These are phyloP conservation scores for Fusarium clavum DNA, from an alignment of 2,329 filamentous ascomycete genomes.

Conservation along the genomic window DNA sequence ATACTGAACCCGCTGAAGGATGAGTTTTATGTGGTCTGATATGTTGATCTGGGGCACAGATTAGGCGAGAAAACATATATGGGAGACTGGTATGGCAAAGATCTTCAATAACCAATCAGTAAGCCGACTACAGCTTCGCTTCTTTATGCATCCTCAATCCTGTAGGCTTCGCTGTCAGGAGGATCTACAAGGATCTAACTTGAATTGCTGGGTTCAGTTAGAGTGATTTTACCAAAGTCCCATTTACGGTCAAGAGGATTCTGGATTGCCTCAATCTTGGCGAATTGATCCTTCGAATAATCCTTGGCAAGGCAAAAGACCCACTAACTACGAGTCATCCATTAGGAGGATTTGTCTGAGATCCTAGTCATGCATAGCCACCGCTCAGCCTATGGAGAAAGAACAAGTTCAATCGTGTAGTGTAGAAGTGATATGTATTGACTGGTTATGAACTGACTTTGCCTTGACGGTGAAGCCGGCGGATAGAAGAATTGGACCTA, in stretches of 20 bases:
- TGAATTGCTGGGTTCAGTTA: not conserved
- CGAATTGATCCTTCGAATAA: not conserved
- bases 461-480: no score
- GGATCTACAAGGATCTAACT: not conserved
- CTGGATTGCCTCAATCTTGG: not conserved
- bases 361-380: not conserved
- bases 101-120: not conserved
- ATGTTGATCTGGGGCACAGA: not conserved
- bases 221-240: not conserved
- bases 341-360: fast-evolving
- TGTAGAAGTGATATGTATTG: not conserved
- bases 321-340: not conserved
- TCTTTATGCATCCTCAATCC: not conserved
- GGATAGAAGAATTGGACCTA: no score
- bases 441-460: no score
- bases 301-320: not conserved
- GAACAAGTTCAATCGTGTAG: not conserved
- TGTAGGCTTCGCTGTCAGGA: not conserved
- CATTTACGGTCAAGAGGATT: not conserved
- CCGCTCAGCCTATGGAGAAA: not conserved
- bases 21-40: not conserved
- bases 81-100: not conserved
- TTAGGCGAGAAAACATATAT: not conserved
- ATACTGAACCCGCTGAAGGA: not conserved
- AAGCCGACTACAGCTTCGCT: not conserved